These are phyloP conservation scores for Botrytis porri DNA, from an alignment of 2,329 filamentous ascomycete genomes.

Conservation along the genomic window DNA sequence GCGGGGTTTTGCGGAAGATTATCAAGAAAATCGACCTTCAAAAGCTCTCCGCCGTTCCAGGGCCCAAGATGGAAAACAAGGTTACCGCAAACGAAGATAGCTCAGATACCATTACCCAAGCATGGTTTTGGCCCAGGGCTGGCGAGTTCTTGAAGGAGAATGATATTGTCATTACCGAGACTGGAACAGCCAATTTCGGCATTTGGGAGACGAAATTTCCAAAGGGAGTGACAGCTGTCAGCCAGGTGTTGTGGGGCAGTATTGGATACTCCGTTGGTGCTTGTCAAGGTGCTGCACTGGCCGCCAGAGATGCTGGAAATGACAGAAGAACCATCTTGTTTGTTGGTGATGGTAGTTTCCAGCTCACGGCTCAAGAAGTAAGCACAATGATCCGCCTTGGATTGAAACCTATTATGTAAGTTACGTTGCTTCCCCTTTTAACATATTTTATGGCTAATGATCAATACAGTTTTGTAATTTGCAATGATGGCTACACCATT, in stretches of 20 bases:
- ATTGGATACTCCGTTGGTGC: slow-evolving; percentile 65
- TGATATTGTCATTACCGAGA: slow-evolving; percentile 71
- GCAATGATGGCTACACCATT: slow-evolving; percentile 87
- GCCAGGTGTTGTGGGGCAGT: slow-evolving; percentile 70
- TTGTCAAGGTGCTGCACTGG: slow-evolving; percentile 68
- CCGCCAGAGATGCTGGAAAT: slow-evolving; percentile 60
- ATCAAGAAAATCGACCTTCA: slow-evolving; percentile 56
- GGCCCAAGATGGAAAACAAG: slow-evolving; percentile 54
- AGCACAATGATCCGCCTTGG: slow-evolving; percentile 77
- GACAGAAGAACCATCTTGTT: slow-evolving; percentile 73
- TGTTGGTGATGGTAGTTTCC: slow-evolving; percentile 85
- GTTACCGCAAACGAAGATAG: slow-evolving; percentile 43
- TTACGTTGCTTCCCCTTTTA: slow-evolving; percentile 20
- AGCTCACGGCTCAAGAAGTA: slow-evolving; percentile 80
- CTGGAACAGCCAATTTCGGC: slow-evolving; percentile 83
- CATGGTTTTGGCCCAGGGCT: slow-evolving; percentile 74
- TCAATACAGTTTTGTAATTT: slow-evolving; percentile 65
- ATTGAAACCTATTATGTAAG: slow-evolving; percentile 73
- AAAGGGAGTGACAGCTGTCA: slow-evolving; percentile 71
- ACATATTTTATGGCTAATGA: background rate
- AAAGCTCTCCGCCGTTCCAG: slow-evolving; percentile 54
- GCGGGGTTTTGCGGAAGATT: slow-evolving; percentile 71
- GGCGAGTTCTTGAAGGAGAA: slow-evolving; percentile 68
- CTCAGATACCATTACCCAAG: slow-evolving; percentile 57
- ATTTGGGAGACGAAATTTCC: slow-evolving; percentile 85